Evolutionary conservation across 176 grass and related monocot genomes (phyloP).

Genomic region (Zea mays): DNA sequence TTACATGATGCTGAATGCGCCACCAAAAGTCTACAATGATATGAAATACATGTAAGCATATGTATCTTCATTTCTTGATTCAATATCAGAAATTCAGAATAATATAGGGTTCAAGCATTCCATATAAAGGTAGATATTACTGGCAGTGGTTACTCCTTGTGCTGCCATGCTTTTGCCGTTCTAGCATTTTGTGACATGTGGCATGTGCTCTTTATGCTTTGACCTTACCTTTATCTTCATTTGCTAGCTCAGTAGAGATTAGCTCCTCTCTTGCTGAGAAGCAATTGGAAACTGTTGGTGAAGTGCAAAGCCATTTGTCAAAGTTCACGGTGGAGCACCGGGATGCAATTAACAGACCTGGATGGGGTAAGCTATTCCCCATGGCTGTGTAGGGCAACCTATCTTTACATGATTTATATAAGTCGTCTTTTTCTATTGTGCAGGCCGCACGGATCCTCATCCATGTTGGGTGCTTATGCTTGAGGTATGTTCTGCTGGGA

Average conservation of each 20-base stretch:
- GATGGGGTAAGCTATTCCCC: conserved; percentile 74
- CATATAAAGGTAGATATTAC: conserved; percentile 7
- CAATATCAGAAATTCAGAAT: conserved; percentile 1
- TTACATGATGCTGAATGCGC: conserved; percentile 98
- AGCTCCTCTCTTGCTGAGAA: conserved; percentile 94
- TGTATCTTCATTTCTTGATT: conserved; percentile 21
- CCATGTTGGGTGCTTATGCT: conserved; percentile 98
- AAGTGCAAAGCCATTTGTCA: conserved; percentile 86
- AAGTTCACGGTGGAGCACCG: conserved; percentile 75
- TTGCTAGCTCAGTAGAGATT: conserved; percentile 93
- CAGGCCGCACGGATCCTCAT: conserved; percentile 56
- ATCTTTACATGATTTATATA: conserved; percentile 29
- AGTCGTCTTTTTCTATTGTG: conserved; percentile 25
- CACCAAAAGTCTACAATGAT: conserved; percentile 85
- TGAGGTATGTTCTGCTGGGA: conserved; percentile 58
- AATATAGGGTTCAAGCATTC: background rate
- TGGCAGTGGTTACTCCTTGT: conserved; percentile 1
- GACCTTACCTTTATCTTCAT: conserved; percentile 43
- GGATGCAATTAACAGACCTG: conserved; percentile 82
- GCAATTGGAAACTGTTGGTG: conserved; percentile 81
- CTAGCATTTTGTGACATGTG: conserved; percentile 15
- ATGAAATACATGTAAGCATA: conserved; percentile 87
- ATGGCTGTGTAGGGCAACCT: conserved; percentile 3
- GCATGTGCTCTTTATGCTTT: conserved; percentile 29
- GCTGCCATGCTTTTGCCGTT: conserved; percentile 14